These are phyloP conservation scores for Cytospora mali DNA, from an alignment of 2,329 filamentous ascomycete species.

Conservation along the genomic window DNA sequence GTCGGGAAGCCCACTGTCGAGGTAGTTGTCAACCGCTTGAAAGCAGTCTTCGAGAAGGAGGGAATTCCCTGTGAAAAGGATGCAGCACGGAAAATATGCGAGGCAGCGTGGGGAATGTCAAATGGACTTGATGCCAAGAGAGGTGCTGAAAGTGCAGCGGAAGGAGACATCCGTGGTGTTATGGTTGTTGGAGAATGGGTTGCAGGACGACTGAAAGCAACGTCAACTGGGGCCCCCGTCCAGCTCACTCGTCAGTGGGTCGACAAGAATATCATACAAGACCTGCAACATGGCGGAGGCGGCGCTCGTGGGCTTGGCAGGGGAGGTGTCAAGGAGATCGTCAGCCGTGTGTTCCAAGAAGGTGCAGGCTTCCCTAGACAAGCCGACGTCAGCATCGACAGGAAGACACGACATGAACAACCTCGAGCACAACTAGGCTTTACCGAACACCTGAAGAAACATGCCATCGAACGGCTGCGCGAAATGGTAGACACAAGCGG, in stretches of 20 bases:
- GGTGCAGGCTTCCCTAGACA: conserved; percentile 75
- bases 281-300: conserved; percentile 70
- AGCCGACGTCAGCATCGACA: conserved; percentile 44
- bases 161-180: conserved; percentile 76
- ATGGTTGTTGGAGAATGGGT: conserved; percentile 91
- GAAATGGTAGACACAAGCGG: conserved; percentile 80
- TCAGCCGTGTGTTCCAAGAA: conserved; percentile 76
- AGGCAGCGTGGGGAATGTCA: conserved; percentile 79
- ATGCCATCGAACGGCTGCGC: conserved; percentile 69
- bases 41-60: conserved; percentile 84
- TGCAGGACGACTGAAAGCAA: conserved; percentile 66
- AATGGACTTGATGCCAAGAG: conserved; percentile 70
- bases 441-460: conserved; percentile 71
- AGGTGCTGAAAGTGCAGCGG: conserved; percentile 67
- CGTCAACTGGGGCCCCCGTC: conserved; percentile 38
- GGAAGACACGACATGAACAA: conserved; percentile 55
- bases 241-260: conserved; percentile 74
- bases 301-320: conserved; percentile 72
- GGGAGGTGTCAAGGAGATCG: conserved; percentile 73
- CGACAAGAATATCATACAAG: conserved; percentile 69
- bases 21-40: conserved; percentile 79
- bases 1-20: conserved; percentile 87
- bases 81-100: conserved; percentile 81
- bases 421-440: conserved; percentile 67
- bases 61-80: conserved; percentile 87